Evolutionary conservation across 1,284 basidiomycete genomes (phyloP), one percentile per base, ranked within the genome.

Genomic region (Singerocomus rubriflavus): DNA sequence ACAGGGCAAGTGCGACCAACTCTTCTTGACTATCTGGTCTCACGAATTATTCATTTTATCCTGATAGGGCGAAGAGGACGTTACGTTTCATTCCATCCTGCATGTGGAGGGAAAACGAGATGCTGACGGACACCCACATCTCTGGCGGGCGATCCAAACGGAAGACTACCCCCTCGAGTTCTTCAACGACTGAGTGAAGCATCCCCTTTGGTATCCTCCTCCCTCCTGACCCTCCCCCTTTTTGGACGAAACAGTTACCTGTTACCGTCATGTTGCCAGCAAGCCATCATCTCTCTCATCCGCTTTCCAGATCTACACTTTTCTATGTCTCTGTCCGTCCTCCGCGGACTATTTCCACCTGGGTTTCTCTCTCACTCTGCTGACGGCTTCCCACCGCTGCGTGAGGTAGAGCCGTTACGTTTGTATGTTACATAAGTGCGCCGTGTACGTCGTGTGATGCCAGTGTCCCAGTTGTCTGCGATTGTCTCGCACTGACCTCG

Each of bases 71-170:
- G 70, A 70, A 9, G 77, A 81, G 50, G 84, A 87, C 52, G 77
- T 88, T 44, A 70, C 58, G 21, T 87, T 88, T 67, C 87, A 90
- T 63, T 87, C 85, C 3, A 67, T 89, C 37, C 81, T 80, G 17
- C 63, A 85, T 79, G 8, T 87, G 40, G 86, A 88, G 63, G 80
- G 79, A 43, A 71, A 77, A 52, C 68, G 66, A 38, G 72, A 81
- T 53, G 71, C 62, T 31, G 78, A 81, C 42, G 79, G 75, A 4
- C 77, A 72, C 25, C 78, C 82, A 3, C 77, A 72, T 17, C 76
- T 73, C 33, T 89, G 79, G 76, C 71, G 76, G 50, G 87, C 85
- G 12, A 76, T 89, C 56, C 85, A 88, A 57, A 78, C 74, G 1
- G 59, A 62, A 27, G 76, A 79, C 48, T 78, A 72, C 11, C 79